These are phyloP conservation scores for Silene conica DNA, from an alignment of 148 eudicot genomes.

Conservation along the genomic window DNA sequence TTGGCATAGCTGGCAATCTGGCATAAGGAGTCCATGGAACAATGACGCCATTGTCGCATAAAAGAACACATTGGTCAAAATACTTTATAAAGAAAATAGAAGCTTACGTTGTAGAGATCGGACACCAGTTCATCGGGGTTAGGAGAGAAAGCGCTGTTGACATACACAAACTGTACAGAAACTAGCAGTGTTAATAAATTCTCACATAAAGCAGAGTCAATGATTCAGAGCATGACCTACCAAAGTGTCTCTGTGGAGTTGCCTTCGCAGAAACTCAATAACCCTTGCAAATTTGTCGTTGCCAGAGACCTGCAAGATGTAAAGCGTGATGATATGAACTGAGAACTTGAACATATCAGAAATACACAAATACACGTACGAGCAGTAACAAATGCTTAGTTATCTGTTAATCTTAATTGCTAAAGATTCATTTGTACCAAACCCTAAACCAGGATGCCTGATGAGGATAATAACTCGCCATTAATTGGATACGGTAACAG, in stretches of 20 bases:
- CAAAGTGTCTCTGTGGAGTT: constrained; percentile 84
- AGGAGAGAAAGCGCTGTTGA: constrained; percentile 93
- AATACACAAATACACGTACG: background rate
- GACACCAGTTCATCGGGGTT: constrained; percentile 79
- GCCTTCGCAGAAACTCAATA: constrained; percentile 84
- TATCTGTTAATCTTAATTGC: too few relatives aligned
- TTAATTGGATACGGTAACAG: too few relatives aligned
- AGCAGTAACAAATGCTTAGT: too few relatives aligned
- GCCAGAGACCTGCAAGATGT: constrained; percentile 54
- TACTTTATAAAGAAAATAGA: background rate
- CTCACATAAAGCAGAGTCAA: background rate
- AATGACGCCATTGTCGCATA: too few relatives aligned
- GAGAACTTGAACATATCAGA: background rate
- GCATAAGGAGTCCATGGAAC: too few relatives aligned
- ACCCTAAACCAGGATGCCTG: too few relatives aligned
- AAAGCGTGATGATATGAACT: constrained; percentile 4
- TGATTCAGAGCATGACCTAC: constrained; percentile 33
- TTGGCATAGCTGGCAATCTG: too few relatives aligned
- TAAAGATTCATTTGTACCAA: too few relatives aligned
- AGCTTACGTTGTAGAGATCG: constrained; percentile 81
- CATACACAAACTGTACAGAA: constrained; percentile 70
- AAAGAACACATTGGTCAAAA: too few relatives aligned
- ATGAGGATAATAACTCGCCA: too few relatives aligned
- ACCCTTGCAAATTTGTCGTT: constrained; percentile 81
- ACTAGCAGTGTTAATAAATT: constrained; percentile 6